Evolutionary conservation across 1,284 basidiomycete species (phyloP), one percentile per base, ranked within the genome.

Genomic region (Clitocybe nebularis): DNA sequence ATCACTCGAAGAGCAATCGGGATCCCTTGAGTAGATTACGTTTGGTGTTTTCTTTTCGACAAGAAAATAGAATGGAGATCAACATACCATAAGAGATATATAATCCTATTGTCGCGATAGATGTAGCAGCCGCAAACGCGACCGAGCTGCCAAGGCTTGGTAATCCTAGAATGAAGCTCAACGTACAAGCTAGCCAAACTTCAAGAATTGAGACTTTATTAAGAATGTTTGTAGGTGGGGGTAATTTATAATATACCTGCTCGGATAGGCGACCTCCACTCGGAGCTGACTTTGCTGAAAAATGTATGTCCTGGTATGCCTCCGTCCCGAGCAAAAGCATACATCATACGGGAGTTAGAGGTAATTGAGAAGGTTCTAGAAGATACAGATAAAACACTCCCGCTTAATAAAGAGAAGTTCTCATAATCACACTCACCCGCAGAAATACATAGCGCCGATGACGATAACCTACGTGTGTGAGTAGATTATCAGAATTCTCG

Each of bases 271-370:
- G 78, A 80, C 52, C 70, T 75, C 62, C 72, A 75, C 43, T 68
- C 68, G 3, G 58, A 47, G 58, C 77, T 74, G 28, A 89, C 84
- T 45, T 79, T 72, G 51, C 75, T 75, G 59, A 87, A 83, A 61
- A 81, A 85, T 28, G 58, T 69, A 45, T 77, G 75, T 5, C 79
- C 80, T 0, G 84, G 83, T 17, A 87, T 72, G n/a, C 75, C 82
- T 2, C 80, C 79, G 54, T 84, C 82, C 23, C 83, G 72, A 3
- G 80, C 69, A 57, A 87, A 88, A 0, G 84, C 81, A 56, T 81
- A 88, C 79, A 84, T 84, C 84, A 88, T 88, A 1, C 86, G 73
- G 2, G 79, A 84, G 56, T 89, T 89, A 0, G 79, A 81, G 0
- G 84, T 87, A 29, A 89, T 62, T 0, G 83, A 86, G 63, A 88